These are phyloP conservation scores for Punica granatum DNA, from an alignment of 345 rosid genomes.

Conservation along the genomic window DNA sequence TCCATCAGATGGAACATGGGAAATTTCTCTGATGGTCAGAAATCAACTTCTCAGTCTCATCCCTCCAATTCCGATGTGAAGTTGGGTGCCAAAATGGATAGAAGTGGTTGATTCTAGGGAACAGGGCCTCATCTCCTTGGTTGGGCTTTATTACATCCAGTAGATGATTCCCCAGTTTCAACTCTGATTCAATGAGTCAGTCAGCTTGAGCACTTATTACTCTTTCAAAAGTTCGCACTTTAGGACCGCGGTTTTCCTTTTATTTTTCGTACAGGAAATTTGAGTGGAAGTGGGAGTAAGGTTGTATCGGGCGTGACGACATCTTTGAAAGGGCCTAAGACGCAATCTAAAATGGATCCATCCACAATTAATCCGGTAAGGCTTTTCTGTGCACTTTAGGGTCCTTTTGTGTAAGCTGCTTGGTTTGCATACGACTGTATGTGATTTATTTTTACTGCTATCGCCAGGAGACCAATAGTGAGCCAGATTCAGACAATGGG, in stretches of 20 bases:
- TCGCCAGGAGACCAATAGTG: constrained; percentile 23
- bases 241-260: constrained; percentile 23
- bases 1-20: constrained; percentile 19
- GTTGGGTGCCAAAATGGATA: constrained; percentile 17
- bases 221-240: constrained; percentile 13
- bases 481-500: constrained; percentile 25
- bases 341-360: neutral
- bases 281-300: constrained; percentile 36
- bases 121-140: constrained; percentile 22
- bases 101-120: constrained; percentile 20
- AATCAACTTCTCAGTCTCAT: constrained; percentile 18
- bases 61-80: constrained; percentile 13
- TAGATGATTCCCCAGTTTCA: constrained; percentile 30
- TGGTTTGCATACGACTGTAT: neutral
- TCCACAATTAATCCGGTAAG: constrained; percentile 1
- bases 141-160: constrained; percentile 22
- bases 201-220: constrained; percentile 17
- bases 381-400: neutral
- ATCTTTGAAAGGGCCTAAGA: constrained; percentile 26
- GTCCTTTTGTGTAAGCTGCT: neutral
- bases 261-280: constrained; percentile 42
- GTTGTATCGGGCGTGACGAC: constrained; percentile 45
- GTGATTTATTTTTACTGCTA: neutral
- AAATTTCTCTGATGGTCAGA: constrained; percentile 19
- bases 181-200: constrained; percentile 40